A percentile compares a stretch with the other conserved stretches of the same genome.
Conservation (phyloP, 2,329 filamentous ascomycete genomes). For the Trichophyton mentagrophytes region DNA sequence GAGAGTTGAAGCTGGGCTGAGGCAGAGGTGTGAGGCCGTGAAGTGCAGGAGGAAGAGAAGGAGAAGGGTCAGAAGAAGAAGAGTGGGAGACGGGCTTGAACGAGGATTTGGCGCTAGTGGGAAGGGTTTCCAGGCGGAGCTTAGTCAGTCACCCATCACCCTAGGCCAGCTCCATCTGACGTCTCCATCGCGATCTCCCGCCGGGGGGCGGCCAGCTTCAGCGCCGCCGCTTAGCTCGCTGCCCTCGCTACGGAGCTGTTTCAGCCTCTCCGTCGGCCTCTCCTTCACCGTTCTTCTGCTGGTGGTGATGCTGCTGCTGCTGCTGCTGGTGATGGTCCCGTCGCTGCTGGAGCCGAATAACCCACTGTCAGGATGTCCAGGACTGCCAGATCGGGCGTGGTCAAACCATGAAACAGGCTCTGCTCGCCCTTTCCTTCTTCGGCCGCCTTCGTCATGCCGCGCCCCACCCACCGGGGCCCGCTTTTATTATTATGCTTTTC, state of each 20-base stretch:
- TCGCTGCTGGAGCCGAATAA: neutral
- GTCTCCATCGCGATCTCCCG: neutral
- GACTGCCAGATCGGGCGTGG: neutral
- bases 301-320: too few relatives aligned
- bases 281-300: too few relatives aligned
- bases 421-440: neutral
- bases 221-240: too few relatives aligned
- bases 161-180: neutral
- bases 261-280: neutral
- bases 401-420: neutral
- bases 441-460: neutral
- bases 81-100: conserved; percentile 10
- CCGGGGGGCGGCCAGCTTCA: neutral
- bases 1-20: conserved; percentile 2
- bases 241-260: too few relatives aligned
- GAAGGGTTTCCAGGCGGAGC: conserved; percentile 10
- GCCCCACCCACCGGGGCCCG: conserved; percentile 1
- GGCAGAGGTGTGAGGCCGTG: conserved; percentile 5
- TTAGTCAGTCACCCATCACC: neutral
- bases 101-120: conserved; percentile 16
- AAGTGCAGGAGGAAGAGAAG: conserved; percentile 9
- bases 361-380: neutral
- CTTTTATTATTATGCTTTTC: neutral
- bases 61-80: neutral
- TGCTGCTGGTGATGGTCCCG: too few relatives aligned